Conservation (phyloP, 768 basidiomycete genomes). For the Sporobolomyces phaffii region DNA sequence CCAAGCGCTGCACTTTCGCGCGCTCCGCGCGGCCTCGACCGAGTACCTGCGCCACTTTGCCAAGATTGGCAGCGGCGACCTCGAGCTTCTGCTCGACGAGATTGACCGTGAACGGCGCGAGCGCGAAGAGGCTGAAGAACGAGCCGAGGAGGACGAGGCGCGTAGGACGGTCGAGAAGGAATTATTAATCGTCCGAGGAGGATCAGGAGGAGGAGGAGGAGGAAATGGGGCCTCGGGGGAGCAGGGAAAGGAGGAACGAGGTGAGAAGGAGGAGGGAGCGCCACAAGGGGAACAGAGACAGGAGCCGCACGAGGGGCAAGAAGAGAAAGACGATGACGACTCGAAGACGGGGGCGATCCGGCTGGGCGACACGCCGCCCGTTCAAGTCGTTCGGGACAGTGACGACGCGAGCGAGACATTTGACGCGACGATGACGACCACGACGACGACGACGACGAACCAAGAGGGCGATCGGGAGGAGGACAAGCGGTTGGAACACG, state of each 20-base stretch:
- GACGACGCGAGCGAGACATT: too few species aligned
- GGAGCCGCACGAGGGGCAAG: background rate
- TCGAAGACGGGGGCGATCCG: background rate
- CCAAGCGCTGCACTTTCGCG: constrained; percentile 71
- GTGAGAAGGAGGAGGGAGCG: background rate
- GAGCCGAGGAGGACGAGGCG: background rate
- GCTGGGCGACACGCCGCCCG: background rate
- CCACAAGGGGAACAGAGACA: background rate
- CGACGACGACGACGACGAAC: background rate
- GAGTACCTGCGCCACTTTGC: constrained; percentile 66
- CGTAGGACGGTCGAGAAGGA: too few species aligned
- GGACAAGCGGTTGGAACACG: too few species aligned
- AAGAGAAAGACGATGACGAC: background rate
- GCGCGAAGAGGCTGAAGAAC: background rate
- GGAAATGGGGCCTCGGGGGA: background rate
- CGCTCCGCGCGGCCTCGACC: constrained; percentile 68
- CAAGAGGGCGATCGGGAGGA: background rate
- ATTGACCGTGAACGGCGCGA: constrained; percentile 40
- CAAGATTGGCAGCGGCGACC: constrained; percentile 71
- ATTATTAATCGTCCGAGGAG: too few species aligned
- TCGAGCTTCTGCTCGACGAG: constrained; percentile 52
- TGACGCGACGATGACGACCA: too few species aligned
- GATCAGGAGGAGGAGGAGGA: background rate
- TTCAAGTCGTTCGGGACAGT: too few species aligned
- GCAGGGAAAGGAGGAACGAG: background rate